These are phyloP conservation scores for Trichosporon sp. DNA, from an alignment of 1,284 basidiomycete genomes.

Conservation along the genomic window DNA sequence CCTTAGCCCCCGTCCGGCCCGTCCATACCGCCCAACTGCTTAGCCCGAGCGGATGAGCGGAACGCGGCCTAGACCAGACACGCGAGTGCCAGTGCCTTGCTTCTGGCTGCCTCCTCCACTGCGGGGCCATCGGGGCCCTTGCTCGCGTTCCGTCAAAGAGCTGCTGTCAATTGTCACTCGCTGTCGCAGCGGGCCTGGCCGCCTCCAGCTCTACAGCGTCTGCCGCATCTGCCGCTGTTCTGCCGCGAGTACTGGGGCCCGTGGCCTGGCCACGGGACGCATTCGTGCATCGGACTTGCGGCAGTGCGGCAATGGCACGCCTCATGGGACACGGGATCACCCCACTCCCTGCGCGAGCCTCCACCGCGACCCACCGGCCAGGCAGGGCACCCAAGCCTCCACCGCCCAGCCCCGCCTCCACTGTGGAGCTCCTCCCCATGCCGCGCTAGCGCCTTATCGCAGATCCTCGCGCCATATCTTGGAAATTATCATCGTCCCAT, in stretches of 20 bases:
- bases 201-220: background rate
- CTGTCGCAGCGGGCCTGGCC: background rate
- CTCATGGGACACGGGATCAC: background rate
- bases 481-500: background rate
- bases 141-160: too few species aligned
- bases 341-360: too few species aligned
- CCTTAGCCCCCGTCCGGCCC: background rate
- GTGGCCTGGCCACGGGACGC: background rate
- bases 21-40: too few species aligned
- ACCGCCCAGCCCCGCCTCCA: too few species aligned
- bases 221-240: too few species aligned
- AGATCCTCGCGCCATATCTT: background rate
- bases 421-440: background rate
- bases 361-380: background rate
- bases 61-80: too few species aligned
- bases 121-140: background rate
- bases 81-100: too few species aligned
- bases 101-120: too few species aligned
- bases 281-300: background rate
- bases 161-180: background rate
- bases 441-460: background rate
- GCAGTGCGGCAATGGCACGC: background rate
- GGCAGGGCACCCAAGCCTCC: background rate
- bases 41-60: background rate
- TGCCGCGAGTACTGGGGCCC: too few species aligned